These are phyloP conservation scores for Aurifilum marmelostoma DNA, from an alignment of 2,329 filamentous ascomycete genomes.

Conservation along the genomic window DNA sequence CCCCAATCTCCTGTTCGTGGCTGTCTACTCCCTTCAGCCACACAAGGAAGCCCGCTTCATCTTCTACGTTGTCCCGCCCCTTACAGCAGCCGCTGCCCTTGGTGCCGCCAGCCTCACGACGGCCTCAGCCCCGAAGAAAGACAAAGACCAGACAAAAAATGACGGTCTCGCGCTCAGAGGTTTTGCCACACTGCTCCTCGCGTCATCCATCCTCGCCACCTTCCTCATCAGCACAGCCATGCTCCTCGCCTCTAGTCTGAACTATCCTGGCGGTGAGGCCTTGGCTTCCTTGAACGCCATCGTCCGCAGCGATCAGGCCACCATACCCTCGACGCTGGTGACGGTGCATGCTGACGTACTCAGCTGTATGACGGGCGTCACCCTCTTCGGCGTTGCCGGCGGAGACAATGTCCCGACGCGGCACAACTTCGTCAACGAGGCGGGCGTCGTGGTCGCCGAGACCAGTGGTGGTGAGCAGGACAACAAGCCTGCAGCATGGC, in stretches of 20 bases:
- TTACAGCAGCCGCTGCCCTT: slow-evolving; percentile 77
- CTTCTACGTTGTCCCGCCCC: slow-evolving; percentile 79
- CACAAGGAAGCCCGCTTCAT: slow-evolving; percentile 98
- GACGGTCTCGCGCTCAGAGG: slow-evolving; percentile 62
- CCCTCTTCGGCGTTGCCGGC: slow-evolving; percentile 60
- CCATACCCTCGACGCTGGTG: slow-evolving; percentile 41
- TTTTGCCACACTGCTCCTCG: slow-evolving; percentile 47
- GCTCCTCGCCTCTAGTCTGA: slow-evolving; percentile 80
- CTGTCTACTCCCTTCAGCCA: slow-evolving; percentile 82
- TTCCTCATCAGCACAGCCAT: slow-evolving; percentile 66
- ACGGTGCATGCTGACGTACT: slow-evolving; percentile 66
- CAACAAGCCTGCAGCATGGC: slow-evolving; percentile 24
- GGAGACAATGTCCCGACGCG: slow-evolving; percentile 41
- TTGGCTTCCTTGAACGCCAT: slow-evolving; percentile 57
- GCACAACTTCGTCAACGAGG: slow-evolving; percentile 35
- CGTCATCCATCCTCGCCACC: slow-evolving; percentile 64
- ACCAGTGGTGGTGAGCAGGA: slow-evolving; percentile 15
- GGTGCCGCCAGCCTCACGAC: slow-evolving; percentile 72
- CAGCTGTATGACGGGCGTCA: slow-evolving; percentile 72
- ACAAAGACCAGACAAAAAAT: slow-evolving; percentile 13
- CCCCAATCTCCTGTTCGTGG: slow-evolving; percentile 73
- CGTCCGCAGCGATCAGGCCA: slow-evolving; percentile 38
- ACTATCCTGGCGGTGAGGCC: slow-evolving; percentile 90
- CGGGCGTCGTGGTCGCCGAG: slow-evolving; percentile 6
- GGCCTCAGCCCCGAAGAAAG: slow-evolving; percentile 12